Evolutionary conservation across 768 basidiomycete genomes (phyloP), one percentile per base, ranked within the genome.

Genomic region (Megacollybia marginata): DNA sequence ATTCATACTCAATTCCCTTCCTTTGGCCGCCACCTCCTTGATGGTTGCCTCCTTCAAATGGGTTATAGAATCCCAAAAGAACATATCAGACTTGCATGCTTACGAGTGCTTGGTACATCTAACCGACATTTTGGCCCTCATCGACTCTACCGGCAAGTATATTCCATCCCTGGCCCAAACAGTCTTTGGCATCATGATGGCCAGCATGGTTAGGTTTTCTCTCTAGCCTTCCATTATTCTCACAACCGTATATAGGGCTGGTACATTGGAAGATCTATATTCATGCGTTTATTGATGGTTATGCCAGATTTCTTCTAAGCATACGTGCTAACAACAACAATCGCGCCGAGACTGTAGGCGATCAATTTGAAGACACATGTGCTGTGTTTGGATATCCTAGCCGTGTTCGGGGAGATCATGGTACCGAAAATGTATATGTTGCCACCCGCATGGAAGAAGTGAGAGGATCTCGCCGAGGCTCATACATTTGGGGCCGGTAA

Each of bases 311-410:
- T 13, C 48, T 65, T 9, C 54, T 51, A 12, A 64, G 53, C 9
- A 53, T 69, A 15, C 47, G 47, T 10, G 63, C 59, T 4, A 59
- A 51, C 33, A 50, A 58, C 45, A 65, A 69, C 46, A 69, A 69
- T 45, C 51, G 55, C 1, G 62, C 62, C 1, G 23, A 52, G 0
- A 68, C 64, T 0, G 67, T 68, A 11, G 45, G 56, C 7, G 19
- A 50, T 3, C 48, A 59, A 2, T 64, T 61, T 38, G 46, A 52
- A 3, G 36, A 54, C 32, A 49, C 47, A 1, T 46, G 50, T 11
- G 42, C 23, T 5, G 20, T 28, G 1, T 52, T 55, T 52, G 59
- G 62, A 0, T 38, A 51, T 2, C 65, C 61, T 1, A 60, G 55
- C 32, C 52, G 57, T 10, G 52, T 60, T 2, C 50, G 59, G 5